Evolutionary conservation across 2,329 filamentous ascomycete genomes (phyloP), one percentile per base, ranked within the genome.

Genomic region (Fusarium euwallaceae): DNA sequence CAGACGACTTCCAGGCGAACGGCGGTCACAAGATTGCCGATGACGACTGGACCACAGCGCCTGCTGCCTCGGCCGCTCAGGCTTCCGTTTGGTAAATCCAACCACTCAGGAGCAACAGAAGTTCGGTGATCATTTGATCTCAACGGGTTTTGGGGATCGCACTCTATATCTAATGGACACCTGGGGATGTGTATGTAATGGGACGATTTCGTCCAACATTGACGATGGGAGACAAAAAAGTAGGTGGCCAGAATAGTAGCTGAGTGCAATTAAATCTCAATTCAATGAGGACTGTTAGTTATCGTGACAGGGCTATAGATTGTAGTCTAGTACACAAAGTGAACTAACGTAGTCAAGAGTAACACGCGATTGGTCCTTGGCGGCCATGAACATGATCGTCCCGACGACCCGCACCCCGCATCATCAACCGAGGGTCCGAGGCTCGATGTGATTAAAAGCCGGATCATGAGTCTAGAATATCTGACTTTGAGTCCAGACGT

Each of bases 321-420:
- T 24, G 37, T 8, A 20, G 14, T 34, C 45, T 51, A 51, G 24
- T 51, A 27, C 24, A 10, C 45, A 32, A 4, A 12, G 17, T 53
- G 48, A 29, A 53, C 24, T 32, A 53, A 53, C 10, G 17, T 22
- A 7, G 37, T 63, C n/a, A 43, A 51, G 67, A 69, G 69, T 73
- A 72, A 77, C 71, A 74, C 63, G 72, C 70, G 36, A 75, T 76
- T 77, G 67, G 76, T 51, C 56, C 36, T 48, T 32, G 17, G 64
- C 60, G 24, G 56, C 20, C 58, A n/a, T 41, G 29, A 61, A 48
- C 61, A 45, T 62, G 12, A 36, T 69, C n/a, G 32, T 39, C 45
- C 45, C 51, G 36, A 58, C 10, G 32, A 43, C 20, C 48, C 51
- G 59, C 66, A 69, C 72, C 70, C 73, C 73, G 63, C 73, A 72